Evolutionary conservation across 164 flowering plant genomes (phyloP), one percentile per base, ranked within the genome.

Genomic region (Nymphaea thermarum): DNA sequence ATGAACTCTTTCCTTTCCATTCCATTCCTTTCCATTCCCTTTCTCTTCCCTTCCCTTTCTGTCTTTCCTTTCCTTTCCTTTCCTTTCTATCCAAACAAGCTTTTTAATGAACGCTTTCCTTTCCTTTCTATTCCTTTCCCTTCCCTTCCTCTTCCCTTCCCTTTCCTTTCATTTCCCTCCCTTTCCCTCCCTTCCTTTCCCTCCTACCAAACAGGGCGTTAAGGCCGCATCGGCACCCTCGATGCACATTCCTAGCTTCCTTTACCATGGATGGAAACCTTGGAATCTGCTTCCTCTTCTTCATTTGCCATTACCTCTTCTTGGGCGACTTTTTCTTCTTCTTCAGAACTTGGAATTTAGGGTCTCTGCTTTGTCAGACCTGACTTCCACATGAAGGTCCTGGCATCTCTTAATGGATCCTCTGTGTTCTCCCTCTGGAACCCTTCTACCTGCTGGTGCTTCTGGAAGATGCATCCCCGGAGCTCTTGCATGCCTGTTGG

Each of bases 351-450:
- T 5, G 99, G 94, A 6, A 66, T 94, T 57, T 98, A 91, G 70
- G 99, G 91, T 75, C 85, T 94, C 43, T 86, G 91, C 74, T 94
- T 98, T 96, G 73, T 85, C 71, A 85, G 76, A 43, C 42, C 83
- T 41, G 64, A 80, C 6, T 70, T 77, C 7, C 92, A 83, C 25
- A 66, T 83, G 7, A 83, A 78, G 77, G 62, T 83, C 65, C 78
- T 95, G 44, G 99, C 93, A 8, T 78, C 96, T 7, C 69, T 92
- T 11, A 69, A 66, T 25, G 99, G 99, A 0, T 77, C 93, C 14
- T 86, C 93, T 4, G 66, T 79, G 5, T 78, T 95, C 18, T 84
- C 91, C 5, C 76, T 95, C 11, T 90, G 82, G 79, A 76, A 80
- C 70, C 43, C 87, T 53, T 12, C 82, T 57, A 76, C 82, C 42